These are phyloP conservation scores for Acorus gramineus DNA, from an alignment of 106 monocot species.

Conservation along the genomic window DNA sequence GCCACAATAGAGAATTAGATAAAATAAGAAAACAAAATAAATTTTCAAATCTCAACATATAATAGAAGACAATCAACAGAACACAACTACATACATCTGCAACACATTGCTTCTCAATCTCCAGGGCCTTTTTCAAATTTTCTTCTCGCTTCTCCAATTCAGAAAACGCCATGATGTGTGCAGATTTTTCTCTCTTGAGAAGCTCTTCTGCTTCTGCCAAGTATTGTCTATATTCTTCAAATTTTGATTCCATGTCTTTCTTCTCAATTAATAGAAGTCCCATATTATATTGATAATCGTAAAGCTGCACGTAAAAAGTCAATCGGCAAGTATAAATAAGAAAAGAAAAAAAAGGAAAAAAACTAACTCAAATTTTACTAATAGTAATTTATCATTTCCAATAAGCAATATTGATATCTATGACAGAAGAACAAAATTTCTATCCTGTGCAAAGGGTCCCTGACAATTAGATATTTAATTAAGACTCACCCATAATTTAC, in stretches of 20 bases:
- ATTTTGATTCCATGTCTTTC: conserved; percentile 68
- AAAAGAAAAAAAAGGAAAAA: no score
- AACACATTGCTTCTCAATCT: conserved; percentile 84
- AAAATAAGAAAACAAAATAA: background rate
- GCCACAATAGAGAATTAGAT: conserved; percentile 7
- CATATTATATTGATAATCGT: conserved; percentile 94
- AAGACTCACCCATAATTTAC: no score
- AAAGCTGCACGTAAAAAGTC: conserved; percentile 37
- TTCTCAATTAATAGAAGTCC: conserved; percentile 94
- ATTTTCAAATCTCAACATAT: background rate
- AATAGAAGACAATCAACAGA: background rate
- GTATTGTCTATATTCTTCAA: conserved; percentile 46
- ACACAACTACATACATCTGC: conserved; percentile 40
- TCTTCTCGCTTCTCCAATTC: conserved; percentile 79
- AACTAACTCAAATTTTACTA: no score
- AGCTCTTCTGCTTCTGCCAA: conserved; percentile 59
- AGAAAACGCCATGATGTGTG: conserved; percentile 56
- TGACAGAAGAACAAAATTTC: no score
- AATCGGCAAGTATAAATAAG: no score
- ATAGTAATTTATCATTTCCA: no score
- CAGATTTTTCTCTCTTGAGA: conserved; percentile 75
- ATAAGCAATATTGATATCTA: no score
- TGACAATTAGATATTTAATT: no score
- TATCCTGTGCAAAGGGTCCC: no score
- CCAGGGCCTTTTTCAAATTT: conserved; percentile 63